Evolutionary conservation across 371 early-diverging fungal species (phyloP).

Genomic region (Sporodiniella umbellata): DNA sequence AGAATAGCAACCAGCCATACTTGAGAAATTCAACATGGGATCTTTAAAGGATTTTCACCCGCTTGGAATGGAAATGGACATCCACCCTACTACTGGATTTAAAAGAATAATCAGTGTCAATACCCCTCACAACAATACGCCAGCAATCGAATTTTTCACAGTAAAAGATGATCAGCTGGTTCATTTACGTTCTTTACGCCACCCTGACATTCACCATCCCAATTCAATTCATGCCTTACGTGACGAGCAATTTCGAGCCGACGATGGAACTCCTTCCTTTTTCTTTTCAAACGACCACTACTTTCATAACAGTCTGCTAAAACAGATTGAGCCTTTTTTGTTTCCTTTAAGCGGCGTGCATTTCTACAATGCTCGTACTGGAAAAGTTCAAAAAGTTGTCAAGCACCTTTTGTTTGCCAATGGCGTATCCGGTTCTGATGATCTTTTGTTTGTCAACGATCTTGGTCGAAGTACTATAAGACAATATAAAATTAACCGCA

Average conservation of each 20-base stretch:
- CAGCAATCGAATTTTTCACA: conserved; percentile 25
- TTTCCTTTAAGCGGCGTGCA: conserved; percentile 23
- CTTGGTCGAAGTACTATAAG: conserved; percentile 15
- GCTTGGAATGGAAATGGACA: conserved; percentile 21
- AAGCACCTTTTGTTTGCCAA: conserved; percentile 34
- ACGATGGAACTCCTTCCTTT: conserved; percentile 43
- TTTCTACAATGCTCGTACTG: conserved; percentile 33
- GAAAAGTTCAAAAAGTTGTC: conserved; percentile 16
- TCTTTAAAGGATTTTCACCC: conserved; percentile 16
- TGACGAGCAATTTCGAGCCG: conserved; percentile 14
- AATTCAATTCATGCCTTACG: conserved; percentile 30
- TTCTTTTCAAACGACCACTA: conserved; percentile 37
- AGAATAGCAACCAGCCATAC: conserved; percentile 6
- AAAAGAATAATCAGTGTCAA: conserved; percentile 20
- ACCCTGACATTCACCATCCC: conserved; percentile 24
- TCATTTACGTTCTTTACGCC: conserved; percentile 22
- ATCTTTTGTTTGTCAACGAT: conserved; percentile 32
- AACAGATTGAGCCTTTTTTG: conserved; percentile 25
- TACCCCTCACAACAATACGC: conserved; percentile 3
- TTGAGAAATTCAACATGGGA: conserved; percentile 14
- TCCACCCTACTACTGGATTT: conserved; percentile 5
- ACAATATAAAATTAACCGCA: conserved; percentile 19
- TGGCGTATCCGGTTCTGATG: conserved; percentile 30
- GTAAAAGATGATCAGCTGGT: conserved; percentile 6
- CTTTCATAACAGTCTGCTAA: conserved; percentile 11